These are phyloP conservation scores for Powellomyces hirtus DNA, from an alignment of 192 early-diverging fungal species.

Conservation along the genomic window DNA sequence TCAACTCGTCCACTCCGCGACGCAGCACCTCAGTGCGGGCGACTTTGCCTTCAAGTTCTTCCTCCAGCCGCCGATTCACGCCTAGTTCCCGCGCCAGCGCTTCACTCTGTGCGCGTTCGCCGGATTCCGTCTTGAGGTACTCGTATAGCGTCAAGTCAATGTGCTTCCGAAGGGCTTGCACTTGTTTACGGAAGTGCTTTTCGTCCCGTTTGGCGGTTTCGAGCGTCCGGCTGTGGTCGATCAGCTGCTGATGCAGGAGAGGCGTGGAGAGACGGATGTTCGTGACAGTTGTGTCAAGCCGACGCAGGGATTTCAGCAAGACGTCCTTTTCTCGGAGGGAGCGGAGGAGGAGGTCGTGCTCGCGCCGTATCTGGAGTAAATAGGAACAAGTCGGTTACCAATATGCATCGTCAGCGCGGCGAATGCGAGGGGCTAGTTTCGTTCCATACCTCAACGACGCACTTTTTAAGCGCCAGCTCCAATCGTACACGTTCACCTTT, in stretches of 20 bases:
- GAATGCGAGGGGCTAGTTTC: background rate
- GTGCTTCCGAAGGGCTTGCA: conserved; percentile 38
- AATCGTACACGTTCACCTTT: conserved; percentile 51
- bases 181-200: conserved; percentile 34
- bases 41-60: conserved; percentile 47
- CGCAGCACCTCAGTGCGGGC: conserved; percentile 13
- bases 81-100: conserved; percentile 35
- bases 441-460: conserved; percentile 47
- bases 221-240: conserved; percentile 38
- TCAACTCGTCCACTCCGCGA: conserved; percentile 41
- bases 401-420: too few species aligned
- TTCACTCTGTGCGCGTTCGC: conserved; percentile 51
- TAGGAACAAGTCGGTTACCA: too few species aligned
- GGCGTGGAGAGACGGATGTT: conserved; percentile 57
- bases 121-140: conserved; percentile 47
- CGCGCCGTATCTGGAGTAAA: conserved; percentile 60
- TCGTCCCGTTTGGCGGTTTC: conserved; percentile 43
- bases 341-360: conserved; percentile 57
- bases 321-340: conserved; percentile 59
- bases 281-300: conserved; percentile 56
- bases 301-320: conserved; percentile 47
- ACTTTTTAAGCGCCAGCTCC: conserved; percentile 47
- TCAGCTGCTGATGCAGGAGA: conserved; percentile 46
- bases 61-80: conserved; percentile 47
- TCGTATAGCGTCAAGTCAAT: conserved; percentile 53